These are phyloP conservation scores for Boletus patriciae DNA, from an alignment of 768 basidiomycete species.

Conservation along the genomic window DNA sequence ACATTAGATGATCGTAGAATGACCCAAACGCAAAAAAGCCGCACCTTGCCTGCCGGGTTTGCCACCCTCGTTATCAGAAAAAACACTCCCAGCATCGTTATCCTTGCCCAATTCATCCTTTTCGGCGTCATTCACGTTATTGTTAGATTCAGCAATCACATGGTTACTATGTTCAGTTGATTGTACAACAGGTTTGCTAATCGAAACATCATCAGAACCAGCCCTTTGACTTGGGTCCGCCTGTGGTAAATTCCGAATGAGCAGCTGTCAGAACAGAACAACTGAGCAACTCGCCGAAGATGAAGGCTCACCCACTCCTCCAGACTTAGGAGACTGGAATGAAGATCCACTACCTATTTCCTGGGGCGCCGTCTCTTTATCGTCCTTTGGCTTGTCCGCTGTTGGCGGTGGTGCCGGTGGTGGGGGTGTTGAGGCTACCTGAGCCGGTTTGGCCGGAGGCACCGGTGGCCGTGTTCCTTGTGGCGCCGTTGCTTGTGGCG, in stretches of 20 bases:
- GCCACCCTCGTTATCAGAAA: constrained; percentile 23
- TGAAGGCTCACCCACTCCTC: constrained; percentile 35
- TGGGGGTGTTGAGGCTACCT: background rate
- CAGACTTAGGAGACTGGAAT: background rate
- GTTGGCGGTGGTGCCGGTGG: background rate
- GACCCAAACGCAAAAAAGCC: background rate
- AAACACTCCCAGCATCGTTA: constrained; percentile 8
- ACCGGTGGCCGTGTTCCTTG: background rate
- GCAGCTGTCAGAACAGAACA: constrained; percentile 28
- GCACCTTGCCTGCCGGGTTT: constrained; percentile 16
- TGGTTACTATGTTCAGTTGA: constrained; percentile 25
- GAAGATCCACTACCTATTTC: background rate
- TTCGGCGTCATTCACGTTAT: constrained; percentile 25
- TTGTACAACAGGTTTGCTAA: constrained; percentile 29
- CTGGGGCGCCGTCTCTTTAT: background rate
- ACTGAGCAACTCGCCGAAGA: constrained; percentile 28
- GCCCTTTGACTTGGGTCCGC: background rate
- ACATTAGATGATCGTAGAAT: constrained; percentile 7
- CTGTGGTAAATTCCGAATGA: constrained; percentile 29
- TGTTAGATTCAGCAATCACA: constrained; percentile 24
- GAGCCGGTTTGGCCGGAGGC: background rate
- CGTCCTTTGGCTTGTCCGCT: constrained; percentile 12
- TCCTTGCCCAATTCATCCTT: constrained; percentile 31
- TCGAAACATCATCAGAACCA: constrained; percentile 15
- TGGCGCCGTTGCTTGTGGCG: background rate